Conservation (phyloP, 768 basidiomycete species). For the Podaxis sp. region DNA sequence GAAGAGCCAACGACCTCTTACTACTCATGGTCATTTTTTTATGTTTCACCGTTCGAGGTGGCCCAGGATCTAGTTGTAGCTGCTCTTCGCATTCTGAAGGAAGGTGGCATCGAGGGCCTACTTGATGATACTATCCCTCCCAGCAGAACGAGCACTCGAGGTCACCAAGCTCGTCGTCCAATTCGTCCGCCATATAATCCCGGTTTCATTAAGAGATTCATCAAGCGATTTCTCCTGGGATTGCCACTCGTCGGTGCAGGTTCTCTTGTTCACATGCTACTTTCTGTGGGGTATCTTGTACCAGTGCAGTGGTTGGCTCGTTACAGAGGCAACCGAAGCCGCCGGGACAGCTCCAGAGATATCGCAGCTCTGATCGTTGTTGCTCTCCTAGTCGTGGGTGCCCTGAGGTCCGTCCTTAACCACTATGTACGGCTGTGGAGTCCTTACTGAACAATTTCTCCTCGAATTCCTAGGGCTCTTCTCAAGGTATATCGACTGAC, state of each 20-base stretch:
- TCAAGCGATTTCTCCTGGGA: constrained; percentile 74
- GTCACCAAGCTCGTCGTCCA: constrained; percentile 17
- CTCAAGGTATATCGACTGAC: constrained; percentile 70
- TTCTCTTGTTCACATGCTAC: constrained; percentile 71
- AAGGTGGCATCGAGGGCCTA: constrained; percentile 46
- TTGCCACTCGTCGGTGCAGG: constrained; percentile 77
- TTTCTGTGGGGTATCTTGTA: constrained; percentile 60
- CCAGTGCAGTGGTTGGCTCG: constrained; percentile 73
- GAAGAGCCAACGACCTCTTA: constrained; percentile 45
- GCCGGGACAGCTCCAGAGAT: constrained; percentile 60
- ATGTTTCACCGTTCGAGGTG: constrained; percentile 55
- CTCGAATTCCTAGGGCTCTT: constrained; percentile 51
- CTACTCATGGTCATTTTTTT: constrained; percentile 40
- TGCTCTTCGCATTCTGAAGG: constrained; percentile 60
- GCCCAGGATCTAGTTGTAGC: constrained; percentile 62
- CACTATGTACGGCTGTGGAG: not conserved
- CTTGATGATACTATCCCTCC: constrained; percentile 33
- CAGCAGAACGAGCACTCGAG: constrained; percentile 16
- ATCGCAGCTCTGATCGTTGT: constrained; percentile 67
- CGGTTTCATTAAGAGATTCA: constrained; percentile 52
- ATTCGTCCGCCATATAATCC: constrained; percentile 30
- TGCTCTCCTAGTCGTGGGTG: constrained; percentile 59
- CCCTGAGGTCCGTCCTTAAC: constrained; percentile 48
- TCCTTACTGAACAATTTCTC: not conserved
- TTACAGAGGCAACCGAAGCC: constrained; percentile 53